phyloP scores from a whole-genome alignment of 805 yeast species.

The Saccharomycopsis synnaedendra region DNA sequence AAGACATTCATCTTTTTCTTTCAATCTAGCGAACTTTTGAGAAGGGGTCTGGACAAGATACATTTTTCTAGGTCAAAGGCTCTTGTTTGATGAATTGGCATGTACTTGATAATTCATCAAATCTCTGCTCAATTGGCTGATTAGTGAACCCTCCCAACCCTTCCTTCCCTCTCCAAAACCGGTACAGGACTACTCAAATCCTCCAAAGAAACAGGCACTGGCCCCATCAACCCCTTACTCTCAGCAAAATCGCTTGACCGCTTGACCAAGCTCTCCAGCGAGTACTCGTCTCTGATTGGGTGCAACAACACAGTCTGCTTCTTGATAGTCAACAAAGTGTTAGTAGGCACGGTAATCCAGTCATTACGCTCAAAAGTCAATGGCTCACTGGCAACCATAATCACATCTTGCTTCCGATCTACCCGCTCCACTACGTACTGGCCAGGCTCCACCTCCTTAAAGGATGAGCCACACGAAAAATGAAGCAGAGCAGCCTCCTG shows the following conservation, averaged over 20 bases:
- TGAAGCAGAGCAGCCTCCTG: constrained; percentile 96
- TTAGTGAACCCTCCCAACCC: constrained; percentile 26
- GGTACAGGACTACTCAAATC: constrained; percentile 41
- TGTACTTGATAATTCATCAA: no score
- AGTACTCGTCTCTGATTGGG: constrained; percentile 86
- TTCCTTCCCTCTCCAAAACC: constrained; percentile 71
- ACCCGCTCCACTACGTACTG: constrained; percentile 89
- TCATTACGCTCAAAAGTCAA: constrained; percentile 91
- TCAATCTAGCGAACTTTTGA: no score
- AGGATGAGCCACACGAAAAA: constrained; percentile 87
- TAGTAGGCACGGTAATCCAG: constrained; percentile 96
- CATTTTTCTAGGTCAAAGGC: no score
- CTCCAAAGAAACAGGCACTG: constrained; percentile 59
- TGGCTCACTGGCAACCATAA: constrained; percentile 96
- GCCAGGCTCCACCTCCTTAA: constrained; percentile 84
- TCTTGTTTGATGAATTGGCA: no score
- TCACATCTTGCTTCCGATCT: constrained; percentile 85
- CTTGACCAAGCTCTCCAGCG: constrained; percentile 55
- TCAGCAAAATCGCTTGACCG: constrained; percentile 79
- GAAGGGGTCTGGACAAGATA: no score
- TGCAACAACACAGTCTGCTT: constrained; percentile 82
- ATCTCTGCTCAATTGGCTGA: no score
- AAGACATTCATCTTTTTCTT: no score
- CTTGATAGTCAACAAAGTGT: constrained; percentile 70
- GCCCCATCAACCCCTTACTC: constrained; percentile 86